phyloP scores from a whole-genome alignment of 345 rosid genomes.

The Kandelia obovata region DNA sequence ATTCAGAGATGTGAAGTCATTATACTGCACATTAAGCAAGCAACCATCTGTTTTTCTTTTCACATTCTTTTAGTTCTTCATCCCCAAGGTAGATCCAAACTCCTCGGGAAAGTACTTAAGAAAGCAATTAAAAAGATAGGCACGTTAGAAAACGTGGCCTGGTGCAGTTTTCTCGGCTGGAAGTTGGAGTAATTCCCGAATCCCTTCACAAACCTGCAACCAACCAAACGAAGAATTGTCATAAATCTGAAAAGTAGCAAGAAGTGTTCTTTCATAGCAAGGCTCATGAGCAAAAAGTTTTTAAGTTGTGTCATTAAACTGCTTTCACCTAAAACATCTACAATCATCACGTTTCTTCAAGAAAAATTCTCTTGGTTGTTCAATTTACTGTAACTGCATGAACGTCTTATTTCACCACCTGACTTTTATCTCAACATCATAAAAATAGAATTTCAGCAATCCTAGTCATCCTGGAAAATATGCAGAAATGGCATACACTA shows the following conservation, averaged over 20 bases:
- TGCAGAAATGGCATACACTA: too few species aligned
- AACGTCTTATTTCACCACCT: not conserved
- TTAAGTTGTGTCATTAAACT: not conserved
- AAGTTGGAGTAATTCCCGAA: not conserved
- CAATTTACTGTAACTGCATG: not conserved
- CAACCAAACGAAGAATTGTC: not conserved
- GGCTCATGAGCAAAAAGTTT: not conserved
- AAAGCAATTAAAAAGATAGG: not conserved
- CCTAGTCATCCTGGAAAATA: not conserved
- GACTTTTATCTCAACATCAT: not conserved
- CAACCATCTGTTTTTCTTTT: not conserved
- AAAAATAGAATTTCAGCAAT: not conserved
- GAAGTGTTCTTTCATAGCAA: not conserved
- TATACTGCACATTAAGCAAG: too few species aligned
- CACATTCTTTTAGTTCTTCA: not conserved
- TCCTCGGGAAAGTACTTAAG: not conserved
- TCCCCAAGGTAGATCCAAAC: not conserved
- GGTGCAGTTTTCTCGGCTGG: not conserved
- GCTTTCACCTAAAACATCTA: not conserved
- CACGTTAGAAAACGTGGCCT: not conserved
- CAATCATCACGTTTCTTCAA: not conserved
- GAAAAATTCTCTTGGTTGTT: not conserved
- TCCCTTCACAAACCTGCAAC: constrained; percentile 4
- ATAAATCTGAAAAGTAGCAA: not conserved
- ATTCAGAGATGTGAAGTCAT: too few species aligned